A percentile compares a stretch with the other conserved stretches of the same genome.
These are phyloP conservation scores for Dipteronia dyeriana DNA, from an alignment of 345 rosid species.

Conservation along the genomic window DNA sequence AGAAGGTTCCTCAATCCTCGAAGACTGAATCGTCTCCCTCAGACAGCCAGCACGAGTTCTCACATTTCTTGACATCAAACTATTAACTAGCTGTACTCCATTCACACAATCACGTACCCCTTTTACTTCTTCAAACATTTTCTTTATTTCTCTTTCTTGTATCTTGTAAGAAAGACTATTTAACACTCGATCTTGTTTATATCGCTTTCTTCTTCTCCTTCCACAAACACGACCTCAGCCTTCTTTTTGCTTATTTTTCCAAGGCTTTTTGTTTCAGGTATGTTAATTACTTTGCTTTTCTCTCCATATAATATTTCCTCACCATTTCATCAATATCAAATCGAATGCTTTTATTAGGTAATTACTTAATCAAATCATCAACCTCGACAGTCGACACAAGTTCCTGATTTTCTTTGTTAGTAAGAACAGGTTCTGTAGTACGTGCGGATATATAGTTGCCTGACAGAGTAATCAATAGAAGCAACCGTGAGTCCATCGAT, in stretches of 20 bases:
- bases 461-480: too few relatives aligned
- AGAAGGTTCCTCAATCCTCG: slow-evolving; percentile 12
- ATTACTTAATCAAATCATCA: too few relatives aligned
- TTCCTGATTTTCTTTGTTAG: too few relatives aligned
- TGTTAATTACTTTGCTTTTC: neutral
- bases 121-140: slow-evolving; percentile 21
- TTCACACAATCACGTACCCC: too few relatives aligned
- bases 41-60: neutral
- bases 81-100: slow-evolving; percentile 24
- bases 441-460: too few relatives aligned
- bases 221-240: neutral
- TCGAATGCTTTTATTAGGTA: too few relatives aligned
- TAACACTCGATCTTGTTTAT: too few relatives aligned
- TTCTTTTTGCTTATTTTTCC: neutral
- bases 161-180: too few relatives aligned
- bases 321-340: too few relatives aligned
- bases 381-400: too few relatives aligned
- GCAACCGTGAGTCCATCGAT: too few relatives aligned
- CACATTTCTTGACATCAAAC: slow-evolving; percentile 8
- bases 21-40: neutral
- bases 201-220: neutral
- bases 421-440: too few relatives aligned
- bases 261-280: neutral
- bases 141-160: neutral
- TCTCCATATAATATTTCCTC: neutral